Conservation (phyloP, 1,284 basidiomycete genomes). For the Omphalotus olearius region DNA sequence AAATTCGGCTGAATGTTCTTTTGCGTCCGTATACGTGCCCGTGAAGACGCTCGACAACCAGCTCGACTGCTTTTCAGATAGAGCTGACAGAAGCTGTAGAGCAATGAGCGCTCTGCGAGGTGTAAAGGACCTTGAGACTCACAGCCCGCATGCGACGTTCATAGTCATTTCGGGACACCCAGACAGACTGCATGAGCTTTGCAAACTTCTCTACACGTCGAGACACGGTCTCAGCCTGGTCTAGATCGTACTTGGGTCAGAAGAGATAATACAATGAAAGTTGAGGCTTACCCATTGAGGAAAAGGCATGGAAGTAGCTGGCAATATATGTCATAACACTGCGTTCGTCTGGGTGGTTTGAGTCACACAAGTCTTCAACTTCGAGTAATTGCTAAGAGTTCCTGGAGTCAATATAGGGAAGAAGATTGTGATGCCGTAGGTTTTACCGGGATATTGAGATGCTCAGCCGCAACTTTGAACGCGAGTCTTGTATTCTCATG, state of each 20-base stretch:
- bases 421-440: slow-evolving; percentile 9
- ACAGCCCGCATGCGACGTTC: slow-evolving; percentile 82
- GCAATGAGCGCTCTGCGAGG: slow-evolving; percentile 12
- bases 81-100: slow-evolving; percentile 58
- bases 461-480: slow-evolving; percentile 82
- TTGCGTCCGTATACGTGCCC: slow-evolving; percentile 80
- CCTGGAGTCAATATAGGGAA: slow-evolving; percentile 8
- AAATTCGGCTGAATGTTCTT: slow-evolving; percentile 72
- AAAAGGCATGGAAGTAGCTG: slow-evolving; percentile 97
- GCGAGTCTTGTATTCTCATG: slow-evolving; percentile 83
- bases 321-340: slow-evolving; percentile 96
- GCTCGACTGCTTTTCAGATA: slow-evolving; percentile 57
- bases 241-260: slow-evolving; percentile 34
- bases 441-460: slow-evolving; percentile 85
- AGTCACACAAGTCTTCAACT: slow-evolving; percentile 94
- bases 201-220: slow-evolving; percentile 94
- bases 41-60: slow-evolving; percentile 65
- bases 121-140: slow-evolving; percentile 20
- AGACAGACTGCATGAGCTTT: slow-evolving; percentile 89
- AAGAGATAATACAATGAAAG: slow-evolving; percentile 1
- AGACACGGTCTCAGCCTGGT: slow-evolving; percentile 93
- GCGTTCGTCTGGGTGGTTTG: slow-evolving; percentile 85
- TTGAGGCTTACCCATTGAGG: slow-evolving; percentile 76
- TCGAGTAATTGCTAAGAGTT: slow-evolving; percentile 80
- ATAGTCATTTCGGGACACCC: slow-evolving; percentile 88